Evolutionary conservation across 2,329 filamentous ascomycete species (phyloP), one percentile per base, ranked within the genome.

Genomic region (Trichoderma oligosporum): DNA sequence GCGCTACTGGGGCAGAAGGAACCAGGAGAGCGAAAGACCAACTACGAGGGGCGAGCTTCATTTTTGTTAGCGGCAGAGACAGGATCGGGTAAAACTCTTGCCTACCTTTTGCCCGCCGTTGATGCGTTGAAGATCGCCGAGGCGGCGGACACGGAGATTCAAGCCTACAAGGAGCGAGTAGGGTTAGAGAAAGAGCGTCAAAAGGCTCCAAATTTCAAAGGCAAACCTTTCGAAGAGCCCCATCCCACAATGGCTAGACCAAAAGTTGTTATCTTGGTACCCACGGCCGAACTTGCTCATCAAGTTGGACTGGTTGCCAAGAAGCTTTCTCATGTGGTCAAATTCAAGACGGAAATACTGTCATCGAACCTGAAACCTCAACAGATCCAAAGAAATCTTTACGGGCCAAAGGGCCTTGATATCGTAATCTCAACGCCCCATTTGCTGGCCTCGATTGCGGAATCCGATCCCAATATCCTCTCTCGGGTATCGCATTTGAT

Each of bases 21-120:
- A 6, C 59, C 65, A 4, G 63, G 64, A 16, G 61, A 65, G 42
- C 47, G 59, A n/a, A 70, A 68, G 52, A 60, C 49, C 2, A 56
- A 65, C 56, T 79, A 67, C 63, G 73, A 74, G 59, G 81, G 77
- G 74, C 60, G 62, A 49, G 60, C 65, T 38, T 72, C 72, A 1
- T 97, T 90, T 68, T 79, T 99, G 11, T 79, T 99, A 48, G 94
- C 94, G 4, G 94, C 94, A 9, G 94, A 99, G 77, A 99, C 94
- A 0, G 94, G 94, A 11, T 97, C 94, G 0, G 94, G 94, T 60
- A 99, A 99, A 77, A 99, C 94, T 1, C 77, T 99, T 61, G 91
- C 94, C 7, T 99, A 99, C 68, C 77, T 97, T 4, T 74, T 97
- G 4, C 95, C 94, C 0, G 81, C 87, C 14, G 78, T 99, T 52